Evolutionary conservation across 164 flowering plant genomes (phyloP).

Genomic region (Tetrastigma voinierianum): DNA sequence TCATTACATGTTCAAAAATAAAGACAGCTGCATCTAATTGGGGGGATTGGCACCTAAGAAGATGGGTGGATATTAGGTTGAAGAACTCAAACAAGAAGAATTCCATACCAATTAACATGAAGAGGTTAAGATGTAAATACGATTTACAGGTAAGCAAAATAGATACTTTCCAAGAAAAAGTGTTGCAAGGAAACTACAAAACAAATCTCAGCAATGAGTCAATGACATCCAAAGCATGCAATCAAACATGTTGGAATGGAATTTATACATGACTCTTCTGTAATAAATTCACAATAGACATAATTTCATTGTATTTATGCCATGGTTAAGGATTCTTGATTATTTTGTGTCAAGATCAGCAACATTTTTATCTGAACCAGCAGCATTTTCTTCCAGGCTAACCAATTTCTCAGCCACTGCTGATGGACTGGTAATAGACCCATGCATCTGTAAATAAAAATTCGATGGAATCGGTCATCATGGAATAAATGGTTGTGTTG

Average conservation of each 20-base stretch:
- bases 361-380: slow-evolving; percentile 20
- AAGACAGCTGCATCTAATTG: too few species aligned
- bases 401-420: slow-evolving; percentile 31
- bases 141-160: too few species aligned
- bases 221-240: slow-evolving; percentile 13
- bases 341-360: slow-evolving; percentile 12
- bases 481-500: background rate
- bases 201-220: background rate
- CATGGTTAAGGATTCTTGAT: slow-evolving; percentile 11
- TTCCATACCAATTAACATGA: too few species aligned
- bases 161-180: too few species aligned
- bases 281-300: slow-evolving; percentile 8
- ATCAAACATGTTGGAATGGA: slow-evolving; percentile 9
- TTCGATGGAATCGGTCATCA: background rate
- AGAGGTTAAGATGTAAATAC: background rate
- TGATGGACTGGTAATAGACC: slow-evolving; percentile 25
- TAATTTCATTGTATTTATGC: background rate
- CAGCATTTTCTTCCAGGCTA: slow-evolving; percentile 22
- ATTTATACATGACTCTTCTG: slow-evolving; percentile 15
- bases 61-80: too few species aligned
- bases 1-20: too few species aligned
- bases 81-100: too few species aligned
- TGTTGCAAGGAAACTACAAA: background rate
- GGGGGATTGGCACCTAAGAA: too few species aligned
- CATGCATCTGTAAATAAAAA: slow-evolving; percentile 30